phyloP scores from a whole-genome alignment of 176 grass and related monocot species.

The Bonia amplexicaulis region DNA sequence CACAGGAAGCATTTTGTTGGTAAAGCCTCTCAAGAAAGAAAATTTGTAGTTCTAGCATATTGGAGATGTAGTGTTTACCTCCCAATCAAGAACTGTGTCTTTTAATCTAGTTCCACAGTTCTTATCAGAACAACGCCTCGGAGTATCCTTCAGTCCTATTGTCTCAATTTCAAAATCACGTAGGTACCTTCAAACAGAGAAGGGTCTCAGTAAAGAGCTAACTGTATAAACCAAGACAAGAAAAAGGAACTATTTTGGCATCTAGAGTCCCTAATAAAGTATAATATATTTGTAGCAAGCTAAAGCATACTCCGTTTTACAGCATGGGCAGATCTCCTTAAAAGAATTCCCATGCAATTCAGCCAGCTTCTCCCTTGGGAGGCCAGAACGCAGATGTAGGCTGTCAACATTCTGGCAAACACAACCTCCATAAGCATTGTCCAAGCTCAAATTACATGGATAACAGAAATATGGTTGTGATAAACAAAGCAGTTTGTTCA shows the following conservation, averaged over 20 bases:
- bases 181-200: conserved; percentile 60
- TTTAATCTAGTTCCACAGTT: conserved; percentile 75
- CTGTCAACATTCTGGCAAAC: conserved; percentile 86
- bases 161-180: conserved; percentile 99
- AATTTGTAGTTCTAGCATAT: neutral
- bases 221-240: conserved; percentile 23
- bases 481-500: neutral
- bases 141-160: conserved; percentile 90
- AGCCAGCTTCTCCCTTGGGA: conserved; percentile 79
- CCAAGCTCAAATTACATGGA: conserved; percentile 27
- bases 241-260: conserved; percentile 4
- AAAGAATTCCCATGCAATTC: conserved; percentile 98
- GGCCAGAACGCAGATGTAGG: conserved; percentile 90
- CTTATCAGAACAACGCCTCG: conserved; percentile 72
- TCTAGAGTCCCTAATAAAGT: neutral
- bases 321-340: conserved; percentile 82
- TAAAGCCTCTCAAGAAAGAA: neutral
- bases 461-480: neutral
- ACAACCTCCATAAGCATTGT: neutral
- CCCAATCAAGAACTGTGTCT: conserved; percentile 99
- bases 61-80: conserved; percentile 43
- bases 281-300: conserved; percentile 5
- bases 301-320: conserved; percentile 78
- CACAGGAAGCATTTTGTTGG: conserved; percentile 7
- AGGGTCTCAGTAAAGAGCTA: conserved; percentile 15